phyloP scores from a whole-genome alignment of 345 rosid genomes.

The Gynandropsis gynandra region DNA sequence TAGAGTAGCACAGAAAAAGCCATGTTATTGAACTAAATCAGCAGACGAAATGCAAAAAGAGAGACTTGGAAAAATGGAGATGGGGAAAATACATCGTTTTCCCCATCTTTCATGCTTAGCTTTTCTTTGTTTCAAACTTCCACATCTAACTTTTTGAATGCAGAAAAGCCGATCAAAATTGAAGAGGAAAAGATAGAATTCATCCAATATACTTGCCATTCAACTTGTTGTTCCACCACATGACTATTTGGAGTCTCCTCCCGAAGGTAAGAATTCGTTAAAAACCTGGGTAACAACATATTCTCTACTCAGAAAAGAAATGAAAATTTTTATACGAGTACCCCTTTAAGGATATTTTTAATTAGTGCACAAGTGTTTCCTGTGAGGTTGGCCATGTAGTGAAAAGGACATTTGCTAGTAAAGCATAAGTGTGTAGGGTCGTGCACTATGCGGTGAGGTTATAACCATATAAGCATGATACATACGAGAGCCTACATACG shows the following conservation, averaged over 20 bases:
- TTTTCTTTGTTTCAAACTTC: too few relatives aligned
- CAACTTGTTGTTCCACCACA: conserved; percentile 97
- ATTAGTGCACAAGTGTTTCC: too few relatives aligned
- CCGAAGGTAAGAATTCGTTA: conserved; percentile 89
- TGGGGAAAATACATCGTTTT: not conserved
- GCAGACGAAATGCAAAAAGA: not conserved
- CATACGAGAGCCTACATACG: too few relatives aligned
- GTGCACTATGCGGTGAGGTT: too few relatives aligned
- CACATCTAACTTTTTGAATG: not conserved
- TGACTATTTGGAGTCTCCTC: conserved; percentile 98
- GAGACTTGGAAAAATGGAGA: not conserved
- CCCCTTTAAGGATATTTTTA: too few relatives aligned
- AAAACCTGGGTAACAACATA: conserved; percentile 50
- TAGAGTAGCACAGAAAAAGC: conserved; percentile 17
- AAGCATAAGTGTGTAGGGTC: too few relatives aligned
- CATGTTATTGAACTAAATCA: conserved; percentile 5
- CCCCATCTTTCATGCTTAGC: not conserved
- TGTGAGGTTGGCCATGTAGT: too few relatives aligned
- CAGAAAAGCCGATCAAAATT: not conserved
- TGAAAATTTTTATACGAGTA: not conserved
- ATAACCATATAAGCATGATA: too few relatives aligned
- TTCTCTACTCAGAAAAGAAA: conserved; percentile 16
- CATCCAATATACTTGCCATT: conserved; percentile 64
- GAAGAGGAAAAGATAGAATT: conserved; percentile 13
- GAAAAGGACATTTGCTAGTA: too few relatives aligned